Evolutionary conservation across 371 early-diverging fungal species (phyloP).

Genomic region (Dipsacomyces acuminosporus): DNA sequence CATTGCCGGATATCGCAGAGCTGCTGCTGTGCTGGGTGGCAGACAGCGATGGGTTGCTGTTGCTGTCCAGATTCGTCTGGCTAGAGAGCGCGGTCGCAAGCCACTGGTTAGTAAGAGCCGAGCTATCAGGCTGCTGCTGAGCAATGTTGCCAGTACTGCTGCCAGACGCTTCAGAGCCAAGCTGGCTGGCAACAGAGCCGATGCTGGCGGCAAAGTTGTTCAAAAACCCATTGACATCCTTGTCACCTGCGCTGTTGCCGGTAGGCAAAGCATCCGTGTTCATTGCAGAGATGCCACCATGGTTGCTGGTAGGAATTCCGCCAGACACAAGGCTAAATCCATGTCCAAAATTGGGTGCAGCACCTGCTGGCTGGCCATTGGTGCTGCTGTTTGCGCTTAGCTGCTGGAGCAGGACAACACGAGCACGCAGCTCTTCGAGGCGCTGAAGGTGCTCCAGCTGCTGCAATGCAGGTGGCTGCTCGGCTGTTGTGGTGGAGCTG

Average conservation of each 20-base stretch:
- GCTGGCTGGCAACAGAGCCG: slow-evolving; percentile 34
- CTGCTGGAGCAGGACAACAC: slow-evolving; percentile 4
- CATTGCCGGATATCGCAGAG: too few species aligned
- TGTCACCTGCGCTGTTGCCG: not conserved
- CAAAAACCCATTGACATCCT: slow-evolving; percentile 32
- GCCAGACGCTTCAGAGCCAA: slow-evolving; percentile 12
- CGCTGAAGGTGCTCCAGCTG: slow-evolving; percentile 34
- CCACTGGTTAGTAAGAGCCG: not conserved
- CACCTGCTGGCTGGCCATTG: not conserved
- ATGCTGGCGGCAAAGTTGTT: slow-evolving; percentile 41
- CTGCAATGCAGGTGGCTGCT: slow-evolving; percentile 3
- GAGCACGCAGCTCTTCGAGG: slow-evolving; percentile 36
- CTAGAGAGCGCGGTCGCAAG: not conserved
- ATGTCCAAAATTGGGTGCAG: too few species aligned
- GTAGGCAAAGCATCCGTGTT: not conserved
- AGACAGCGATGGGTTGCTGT: too few species aligned
- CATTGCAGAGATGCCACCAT: too few species aligned
- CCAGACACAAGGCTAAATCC: too few species aligned
- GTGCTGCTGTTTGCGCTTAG: not conserved
- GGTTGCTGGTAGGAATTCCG: too few species aligned
- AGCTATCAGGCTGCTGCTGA: not conserved
- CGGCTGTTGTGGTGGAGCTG: too few species aligned
- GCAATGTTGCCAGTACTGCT: not conserved
- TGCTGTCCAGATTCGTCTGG: too few species aligned
- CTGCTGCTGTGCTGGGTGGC: too few species aligned